Conservation (phyloP, 495 filamentous ascomycete species). For the Neurospora sp. region DNA sequence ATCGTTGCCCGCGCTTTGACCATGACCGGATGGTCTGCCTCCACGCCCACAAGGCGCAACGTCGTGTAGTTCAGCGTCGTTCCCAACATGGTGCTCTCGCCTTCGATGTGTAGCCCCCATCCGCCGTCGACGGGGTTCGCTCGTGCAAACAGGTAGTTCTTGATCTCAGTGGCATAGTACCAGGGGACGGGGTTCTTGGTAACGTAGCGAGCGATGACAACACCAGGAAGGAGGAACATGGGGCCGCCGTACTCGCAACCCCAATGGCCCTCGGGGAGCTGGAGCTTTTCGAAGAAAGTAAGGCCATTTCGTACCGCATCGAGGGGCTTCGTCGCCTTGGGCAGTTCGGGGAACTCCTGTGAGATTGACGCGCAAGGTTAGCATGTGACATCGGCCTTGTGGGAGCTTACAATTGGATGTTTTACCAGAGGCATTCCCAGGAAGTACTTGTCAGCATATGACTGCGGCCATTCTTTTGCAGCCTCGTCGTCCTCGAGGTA, state of each 20-base stretch:
- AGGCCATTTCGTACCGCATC: constrained; percentile 74
- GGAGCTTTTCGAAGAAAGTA: constrained; percentile 80
- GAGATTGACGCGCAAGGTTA: neutral
- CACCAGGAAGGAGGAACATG: constrained; percentile 76
- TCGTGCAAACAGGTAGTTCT: constrained; percentile 81
- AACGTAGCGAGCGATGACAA: constrained; percentile 82
- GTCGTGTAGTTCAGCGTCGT: constrained; percentile 84
- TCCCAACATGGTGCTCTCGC: constrained; percentile 85
- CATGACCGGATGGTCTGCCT: constrained; percentile 75
- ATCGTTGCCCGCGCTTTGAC: constrained; percentile 75
- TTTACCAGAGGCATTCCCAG: constrained; percentile 51
- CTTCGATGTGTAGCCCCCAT: constrained; percentile 95
- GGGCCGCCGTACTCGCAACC: constrained; percentile 91
- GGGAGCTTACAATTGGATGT: neutral
- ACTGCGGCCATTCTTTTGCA: constrained; percentile 71
- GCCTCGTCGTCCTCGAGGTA: constrained; percentile 77
- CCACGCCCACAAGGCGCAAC: constrained; percentile 78
- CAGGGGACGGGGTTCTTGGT: constrained; percentile 82
- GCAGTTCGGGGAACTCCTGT: constrained; percentile 63
- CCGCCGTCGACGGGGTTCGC: constrained; percentile 85
- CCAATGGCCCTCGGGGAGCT: constrained; percentile 86
- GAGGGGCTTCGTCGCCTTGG: constrained; percentile 60
- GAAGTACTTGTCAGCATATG: constrained; percentile 71
- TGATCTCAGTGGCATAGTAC: constrained; percentile 79
- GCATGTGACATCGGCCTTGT: neutral